phyloP scores from a whole-genome alignment of 1,284 basidiomycete species.

The Cystobasidiaceae sp. region DNA sequence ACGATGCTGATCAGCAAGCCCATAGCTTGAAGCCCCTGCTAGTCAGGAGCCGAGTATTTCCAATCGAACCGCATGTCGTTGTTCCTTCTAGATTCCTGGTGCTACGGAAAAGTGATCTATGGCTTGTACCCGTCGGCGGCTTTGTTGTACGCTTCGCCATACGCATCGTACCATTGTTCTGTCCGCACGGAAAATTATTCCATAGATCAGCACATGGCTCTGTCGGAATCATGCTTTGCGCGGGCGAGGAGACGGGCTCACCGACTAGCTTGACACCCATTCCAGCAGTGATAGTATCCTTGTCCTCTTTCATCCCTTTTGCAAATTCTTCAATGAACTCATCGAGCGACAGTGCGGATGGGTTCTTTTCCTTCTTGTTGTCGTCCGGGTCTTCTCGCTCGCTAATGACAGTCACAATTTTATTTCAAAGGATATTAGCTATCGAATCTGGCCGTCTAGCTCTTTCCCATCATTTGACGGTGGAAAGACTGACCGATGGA shows the following conservation, averaged over 20 bases:
- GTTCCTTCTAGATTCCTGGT: too few species aligned
- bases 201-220: too few species aligned
- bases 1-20: too few species aligned
- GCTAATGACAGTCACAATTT: conserved; percentile 40
- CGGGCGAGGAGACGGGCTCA: not conserved
- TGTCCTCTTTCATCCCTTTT: conserved; percentile 38
- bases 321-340: conserved; percentile 42
- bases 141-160: conserved; percentile 38
- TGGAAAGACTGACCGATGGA: not conserved
- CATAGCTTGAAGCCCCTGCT: too few species aligned
- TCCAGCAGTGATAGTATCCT: conserved; percentile 41
- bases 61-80: too few species aligned
- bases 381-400: conserved; percentile 35
- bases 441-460: not conserved
- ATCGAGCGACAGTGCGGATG: conserved; percentile 38
- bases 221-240: too few species aligned
- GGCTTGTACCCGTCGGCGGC: conserved; percentile 37
- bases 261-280: conserved; percentile 36
- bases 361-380: conserved; percentile 43
- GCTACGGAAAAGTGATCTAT: too few species aligned
- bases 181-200: not conserved
- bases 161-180: conserved; percentile 41
- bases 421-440: conserved; percentile 24
- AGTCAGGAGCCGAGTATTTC: too few species aligned
- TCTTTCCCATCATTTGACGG: not conserved